Evolutionary conservation across 202 grass and related monocot genomes (phyloP), one percentile per base, ranked within the genome.

Genomic region (Hordeum pubiflorum): DNA sequence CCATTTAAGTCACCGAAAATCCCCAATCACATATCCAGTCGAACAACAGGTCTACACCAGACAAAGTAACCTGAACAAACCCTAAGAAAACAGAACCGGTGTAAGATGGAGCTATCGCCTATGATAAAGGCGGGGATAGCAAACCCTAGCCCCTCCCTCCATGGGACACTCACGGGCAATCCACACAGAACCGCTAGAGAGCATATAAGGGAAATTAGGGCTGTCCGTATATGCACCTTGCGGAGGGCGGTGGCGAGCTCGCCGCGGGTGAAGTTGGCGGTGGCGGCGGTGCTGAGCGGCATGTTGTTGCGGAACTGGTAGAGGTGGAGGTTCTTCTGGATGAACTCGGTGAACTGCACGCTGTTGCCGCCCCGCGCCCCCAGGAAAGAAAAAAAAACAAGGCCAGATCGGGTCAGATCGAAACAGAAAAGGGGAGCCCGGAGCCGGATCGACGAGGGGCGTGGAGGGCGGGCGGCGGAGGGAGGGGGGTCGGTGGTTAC

Each of bases 321-420:
- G 13, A 99, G 87, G 79, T 99, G 97, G 9, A 99, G 80, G 68
- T 99, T 99, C 89, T 99, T 99, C 90, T 99, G 97, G 69, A 99
- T 99, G 91, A 86, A 99, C 86, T 99, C 97, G 23, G 97, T 99
- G 81, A 99, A 99, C 83, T 99, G 97, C 52, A 96, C 97, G 80
- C 97, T 99, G 87, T 55, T 36, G 0, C 41, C 76, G 6, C 5
- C 38, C 44, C 4, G 4, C 44, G 44, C 14, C 46, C 44, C 46
- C 46, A 4, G 43, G 1, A 46, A 0, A 0, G 0, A 32, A 32
- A 74, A 80, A 58, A 70, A 78, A 74, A 55, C 32, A 43, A 44
- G 15, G 33, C 7, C 75, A 83, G 69, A 88, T 82, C 82, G 78
- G 67, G 33, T 52, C 70, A 82, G 40, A 61, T 58, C 48, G 60